phyloP scores from a whole-genome alignment of 2,329 filamentous ascomycete species.

The Scedosporium dehoogii region DNA sequence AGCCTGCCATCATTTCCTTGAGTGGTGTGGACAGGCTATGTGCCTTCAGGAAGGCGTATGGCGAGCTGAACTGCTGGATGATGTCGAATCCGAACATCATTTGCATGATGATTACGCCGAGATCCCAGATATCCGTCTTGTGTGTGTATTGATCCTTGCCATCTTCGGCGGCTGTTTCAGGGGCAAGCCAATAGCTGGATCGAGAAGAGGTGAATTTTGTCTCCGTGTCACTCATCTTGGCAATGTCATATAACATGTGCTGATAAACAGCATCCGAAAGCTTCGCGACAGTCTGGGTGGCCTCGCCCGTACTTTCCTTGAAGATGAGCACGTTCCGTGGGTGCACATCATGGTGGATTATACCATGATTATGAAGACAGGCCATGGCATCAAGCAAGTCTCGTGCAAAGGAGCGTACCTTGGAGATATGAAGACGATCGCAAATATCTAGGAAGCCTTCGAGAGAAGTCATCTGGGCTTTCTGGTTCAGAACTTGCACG shows the following conservation, averaged over 20 bases:
- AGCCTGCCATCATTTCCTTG: conserved; percentile 68
- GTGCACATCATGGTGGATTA: conserved; percentile 78
- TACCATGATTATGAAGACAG: conserved; percentile 74
- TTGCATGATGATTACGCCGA: conserved; percentile 83
- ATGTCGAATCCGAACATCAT: conserved; percentile 85
- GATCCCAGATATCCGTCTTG: conserved; percentile 91
- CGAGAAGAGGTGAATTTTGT: conserved; percentile 50
- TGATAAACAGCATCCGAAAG: conserved; percentile 67
- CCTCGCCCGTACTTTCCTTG: conserved; percentile 54
- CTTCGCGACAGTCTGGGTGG: conserved; percentile 51
- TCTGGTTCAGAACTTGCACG: conserved; percentile 63
- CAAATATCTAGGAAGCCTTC: conserved; percentile 73
- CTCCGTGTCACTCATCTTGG: conserved; percentile 27
- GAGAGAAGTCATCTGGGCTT: conserved; percentile 74
- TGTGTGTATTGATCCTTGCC: conserved; percentile 54
- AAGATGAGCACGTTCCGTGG: conserved; percentile 70
- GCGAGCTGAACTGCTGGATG: conserved; percentile 67
- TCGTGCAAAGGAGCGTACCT: conserved; percentile 80
- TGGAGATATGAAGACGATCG: conserved; percentile 61
- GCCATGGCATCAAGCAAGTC: conserved; percentile 83
- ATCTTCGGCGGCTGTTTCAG: conserved; percentile 58
- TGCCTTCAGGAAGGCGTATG: conserved; percentile 60
- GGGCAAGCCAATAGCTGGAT: conserved; percentile 74
- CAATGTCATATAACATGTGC: conserved; percentile 53
- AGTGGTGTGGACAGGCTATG: conserved; percentile 64